Percentiles rank a stretch among this genome's conserved stretches.
Evolutionary conservation across 768 basidiomycete species (phyloP).

Genomic region (Kwoniella dejecticola): DNA sequence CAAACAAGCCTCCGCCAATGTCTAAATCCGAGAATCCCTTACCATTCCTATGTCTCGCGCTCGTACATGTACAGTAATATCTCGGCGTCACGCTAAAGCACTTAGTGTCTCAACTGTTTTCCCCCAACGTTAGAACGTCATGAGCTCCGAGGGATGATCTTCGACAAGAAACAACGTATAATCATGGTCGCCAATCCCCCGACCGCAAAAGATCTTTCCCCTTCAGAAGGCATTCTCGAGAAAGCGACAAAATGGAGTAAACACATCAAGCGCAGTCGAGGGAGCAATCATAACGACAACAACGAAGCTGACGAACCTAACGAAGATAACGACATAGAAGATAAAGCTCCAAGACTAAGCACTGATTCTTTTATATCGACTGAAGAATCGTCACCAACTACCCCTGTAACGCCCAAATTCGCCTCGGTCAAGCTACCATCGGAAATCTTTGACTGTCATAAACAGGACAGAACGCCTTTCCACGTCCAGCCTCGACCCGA

Average conservation of each 20-base stretch:
- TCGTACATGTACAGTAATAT: too few relatives aligned
- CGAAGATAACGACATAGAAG: constrained; percentile 4
- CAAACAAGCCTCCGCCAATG: constrained; percentile 5
- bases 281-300: constrained; percentile 7
- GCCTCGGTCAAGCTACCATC: constrained; percentile 3
- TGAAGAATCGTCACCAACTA: constrained; percentile 3
- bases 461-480: not conserved
- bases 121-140: too few relatives aligned
- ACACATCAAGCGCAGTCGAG: not conserved
- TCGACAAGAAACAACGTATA: too few relatives aligned
- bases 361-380: constrained; percentile 1
- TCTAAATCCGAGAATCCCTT: constrained; percentile 4
- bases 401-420: constrained; percentile 6
- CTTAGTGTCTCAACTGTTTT: too few relatives aligned
- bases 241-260: not conserved
- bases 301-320: constrained; percentile 9
- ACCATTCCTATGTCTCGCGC: not conserved
- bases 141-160: too few relatives aligned
- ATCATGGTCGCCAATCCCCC: too few relatives aligned
- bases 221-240: too few relatives aligned
- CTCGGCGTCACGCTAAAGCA: too few relatives aligned
- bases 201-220: too few relatives aligned
- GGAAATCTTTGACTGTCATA: not conserved
- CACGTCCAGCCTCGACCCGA: not conserved
- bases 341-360: constrained; percentile 1